Base-by-base conservation (phyloP, 805 yeast species). In the Pichia nanzhaoensis region DNA sequence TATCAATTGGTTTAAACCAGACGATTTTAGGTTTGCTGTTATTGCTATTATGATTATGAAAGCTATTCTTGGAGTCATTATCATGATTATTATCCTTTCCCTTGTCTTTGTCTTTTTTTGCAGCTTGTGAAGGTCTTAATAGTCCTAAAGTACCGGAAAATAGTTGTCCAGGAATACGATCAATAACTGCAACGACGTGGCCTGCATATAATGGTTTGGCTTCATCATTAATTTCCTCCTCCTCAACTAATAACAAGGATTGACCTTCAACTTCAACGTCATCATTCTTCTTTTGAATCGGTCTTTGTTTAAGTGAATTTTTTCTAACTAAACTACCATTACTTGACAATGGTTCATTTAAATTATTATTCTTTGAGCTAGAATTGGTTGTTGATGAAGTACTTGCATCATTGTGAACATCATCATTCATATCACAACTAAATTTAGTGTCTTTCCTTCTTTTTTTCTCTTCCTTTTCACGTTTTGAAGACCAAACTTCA, bases 261-360 rank as follows among this genome's bases (percentile, higher is more conserved):
- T 93, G 99, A 37, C 99, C 99, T 65, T 93, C 99, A 35, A 93
- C 99, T 67, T 93, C 99, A 20, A 93, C 96, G 59, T 93, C 99
- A 62, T 93, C 99, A 59, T 89, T 90, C 67, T 93, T 93, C 74
- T 93, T 93, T 74, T 90, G 95, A 14, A 95, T 85, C 30, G 99
- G 97, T 57, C 99, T 78, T 65, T 90, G 96, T 55, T 88, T 87
- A 54, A 93, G 73, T 1, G 96, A 88, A 16, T 96, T 96, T 58
- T 84, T 79, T 69, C 99, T 81, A 50, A 78, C 79, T 22, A 80
- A 61, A 13, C 69, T 66, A 12, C 52, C 52, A 24, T 13, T 30
- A 9, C 12, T 30, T 30, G 54, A 42, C 20, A 24, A 24, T 24
- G 28, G 10, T 7, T 24, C 28, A 10, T 34, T 42, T 61, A 27